Conservation (phyloP, 441 rosid genomes). For the Brassica balearica region DNA sequence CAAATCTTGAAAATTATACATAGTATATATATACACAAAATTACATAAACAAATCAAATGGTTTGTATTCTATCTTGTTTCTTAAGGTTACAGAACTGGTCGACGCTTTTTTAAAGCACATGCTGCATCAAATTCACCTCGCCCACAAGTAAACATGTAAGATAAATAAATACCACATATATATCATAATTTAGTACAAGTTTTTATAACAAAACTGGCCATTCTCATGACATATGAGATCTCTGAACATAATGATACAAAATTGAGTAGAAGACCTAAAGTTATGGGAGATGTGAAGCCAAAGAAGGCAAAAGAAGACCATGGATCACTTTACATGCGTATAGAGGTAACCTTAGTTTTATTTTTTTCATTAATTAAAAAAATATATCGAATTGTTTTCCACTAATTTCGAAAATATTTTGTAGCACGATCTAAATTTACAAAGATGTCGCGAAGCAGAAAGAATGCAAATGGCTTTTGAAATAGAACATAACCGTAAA, state of each 20-base stretch:
- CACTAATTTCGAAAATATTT: neutral
- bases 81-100: slow-evolving; percentile 27
- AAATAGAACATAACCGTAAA: slow-evolving; percentile 13
- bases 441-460: slow-evolving; percentile 26
- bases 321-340: slow-evolving; percentile 39
- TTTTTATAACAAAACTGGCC: neutral
- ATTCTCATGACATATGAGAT: neutral
- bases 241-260: slow-evolving; percentile 17
- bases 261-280: slow-evolving; percentile 33
- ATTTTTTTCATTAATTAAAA: neutral
- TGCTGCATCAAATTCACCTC: slow-evolving; percentile 5
- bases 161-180: neutral
- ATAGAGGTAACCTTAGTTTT: slow-evolving; percentile 29
- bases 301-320: slow-evolving; percentile 33
- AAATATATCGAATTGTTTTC: neutral
- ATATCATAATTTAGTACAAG: neutral
- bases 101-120: neutral
- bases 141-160: slow-evolving; percentile 32
- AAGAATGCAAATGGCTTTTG: slow-evolving; percentile 28
- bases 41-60: neutral
- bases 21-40: neutral
- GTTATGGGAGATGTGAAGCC: neutral
- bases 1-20: neutral
- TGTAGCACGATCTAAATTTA: slow-evolving; percentile 28
- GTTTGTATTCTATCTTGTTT: slow-evolving; percentile 7